Evolutionary conservation across 495 filamentous ascomycete species (phyloP), one percentile per base, ranked within the genome.

Genomic region (Pyrenopolyporus hunteri): DNA sequence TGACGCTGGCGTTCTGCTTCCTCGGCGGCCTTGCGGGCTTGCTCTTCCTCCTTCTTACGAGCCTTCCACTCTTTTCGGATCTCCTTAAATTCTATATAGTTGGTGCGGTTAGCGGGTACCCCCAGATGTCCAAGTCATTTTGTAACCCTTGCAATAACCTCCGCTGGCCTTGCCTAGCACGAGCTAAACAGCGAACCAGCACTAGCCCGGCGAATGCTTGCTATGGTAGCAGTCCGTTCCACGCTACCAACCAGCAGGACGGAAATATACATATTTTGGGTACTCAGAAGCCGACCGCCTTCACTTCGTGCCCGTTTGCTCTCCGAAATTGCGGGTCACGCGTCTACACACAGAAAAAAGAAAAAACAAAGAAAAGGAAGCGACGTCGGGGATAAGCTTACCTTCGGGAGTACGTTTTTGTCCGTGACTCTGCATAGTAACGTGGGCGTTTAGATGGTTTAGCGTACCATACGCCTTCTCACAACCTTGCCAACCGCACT

Each of bases 1-100:
- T 83, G 83, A 42, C 83, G 84, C 31, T 83, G 82, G 42, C 91
- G 89, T 59, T 89, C 85, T 54, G 91, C 86, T 63, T 98, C 94
- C 65, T 97, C 94, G 3, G 90, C 89, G 16, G 87, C 89, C 82
- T 98, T 98, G 65, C 94, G 89, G 69, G 82, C 79, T 53, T 85
- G 85, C 55, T 98, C 94, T 66, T 98, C 94, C 74, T 98, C 94
- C 89, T 98, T 98, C 85, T 98, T 98, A 58, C 93, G 91, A 13
- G 90, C 89, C 76, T 98, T 98, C 94, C 94, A 98, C 71, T 97
- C 92, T 73, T 97, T 97, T 47, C 94, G 90, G 57, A 98, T 98
- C 68, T 98, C 94, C 76, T 98, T 98, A 78, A 98, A 98, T 74
- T 98, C 94, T 98, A 69, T 59, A 57, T 11, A 26, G 17, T 52